Base-by-base conservation (phyloP, 202 grass and related monocot genomes). In the Saccharum hybrid region DNA sequence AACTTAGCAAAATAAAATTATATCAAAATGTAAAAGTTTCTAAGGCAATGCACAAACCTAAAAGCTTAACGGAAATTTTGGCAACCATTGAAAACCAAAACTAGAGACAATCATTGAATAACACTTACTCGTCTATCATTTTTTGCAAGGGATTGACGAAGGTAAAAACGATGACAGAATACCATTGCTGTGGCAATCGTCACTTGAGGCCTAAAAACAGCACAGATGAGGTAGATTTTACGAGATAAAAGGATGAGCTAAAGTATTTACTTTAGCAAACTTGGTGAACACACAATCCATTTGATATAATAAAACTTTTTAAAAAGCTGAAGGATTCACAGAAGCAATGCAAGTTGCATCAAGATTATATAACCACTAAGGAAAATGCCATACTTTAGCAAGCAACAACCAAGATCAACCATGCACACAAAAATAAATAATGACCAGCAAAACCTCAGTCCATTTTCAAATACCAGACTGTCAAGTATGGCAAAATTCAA, bases 171-270 rank as follows among this genome's bases (percentile, higher is more conserved):
- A 60, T 97, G 94, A 74, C 87, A 97, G 66, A 97, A 97, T 83
- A 97, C 91, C 74, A 97, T 97, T 18, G 94, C 91, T 64, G 94
- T 94, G 71, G 94, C 94, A 81, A 97, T 97, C 12, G 94, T 91
- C 83, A 97, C 94, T 86, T 97, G 94, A 78, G 94, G 94, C 84
- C 94, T 97, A 75, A 22, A n/a, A 57, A 56, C 33, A 66, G 66
- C 12, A 77, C 66, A 60, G 14, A 22, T 14, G 8, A 10, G 13
- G 49, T 1, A 14, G 13, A 68, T 7, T 21, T 62, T 61, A 70
- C 37, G 68, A 71, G 40, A 28, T 54, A 68, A 51, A 77, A 22
- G 15, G 14, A 41, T 59, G 38, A 60, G 5, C 13, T 49, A n/a
- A 46, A 76, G 9, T 12, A 71, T 45, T 72, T 57, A 59, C 54